Base-by-base conservation (phyloP, 2,329 filamentous ascomycete genomes). In the Fusarium clavum region DNA sequence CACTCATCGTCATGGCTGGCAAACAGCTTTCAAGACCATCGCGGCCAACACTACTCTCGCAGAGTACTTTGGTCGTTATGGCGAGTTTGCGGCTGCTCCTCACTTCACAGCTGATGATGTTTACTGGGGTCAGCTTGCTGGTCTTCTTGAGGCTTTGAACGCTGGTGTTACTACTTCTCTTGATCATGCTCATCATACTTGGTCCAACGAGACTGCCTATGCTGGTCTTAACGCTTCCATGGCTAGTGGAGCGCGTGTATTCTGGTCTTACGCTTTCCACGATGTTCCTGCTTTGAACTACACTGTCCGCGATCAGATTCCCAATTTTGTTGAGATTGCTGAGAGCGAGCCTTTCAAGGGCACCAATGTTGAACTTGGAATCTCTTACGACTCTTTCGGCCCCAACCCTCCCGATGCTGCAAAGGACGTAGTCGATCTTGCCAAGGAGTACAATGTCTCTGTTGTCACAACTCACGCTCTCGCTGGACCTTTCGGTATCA, bases 1-100 rank as follows among this genome's bases (percentile, higher is more conserved):
- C 74, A 88, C 86, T 0, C 87, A 89, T 67, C 82, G 83, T 3
- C 85, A 87, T 64, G 81, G 83, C 1, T 88, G 86, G 87, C 85
- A 88, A 71, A 88, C 87, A 0, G 84, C 80, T 12, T 82, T 83
- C 70, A 86, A 85, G 70, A 87, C 86, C 0, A 70, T 89, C 2
- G 83, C 68, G 2, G 83, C 85, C 10, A 87, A 89, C 69, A 84
- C 83, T 0, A 85, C 80, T 0, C 75, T 87, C 18, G 76, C 81
- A 8, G 80, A 86, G 47, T 88, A 87, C 73, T 80, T 87, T 40
- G 54, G 57, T 34, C 80, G 81, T 11, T 84, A 81, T 57, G 77
- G 79, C 34, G 78, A 80, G 47, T 79, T 69, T 10, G 77, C 76
- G 0, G 68, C 79, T 8, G 73, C 71, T 1, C 64, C 69, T 6